Conservation (phyloP, 148 eudicot genomes). For the Cornus florida region DNA sequence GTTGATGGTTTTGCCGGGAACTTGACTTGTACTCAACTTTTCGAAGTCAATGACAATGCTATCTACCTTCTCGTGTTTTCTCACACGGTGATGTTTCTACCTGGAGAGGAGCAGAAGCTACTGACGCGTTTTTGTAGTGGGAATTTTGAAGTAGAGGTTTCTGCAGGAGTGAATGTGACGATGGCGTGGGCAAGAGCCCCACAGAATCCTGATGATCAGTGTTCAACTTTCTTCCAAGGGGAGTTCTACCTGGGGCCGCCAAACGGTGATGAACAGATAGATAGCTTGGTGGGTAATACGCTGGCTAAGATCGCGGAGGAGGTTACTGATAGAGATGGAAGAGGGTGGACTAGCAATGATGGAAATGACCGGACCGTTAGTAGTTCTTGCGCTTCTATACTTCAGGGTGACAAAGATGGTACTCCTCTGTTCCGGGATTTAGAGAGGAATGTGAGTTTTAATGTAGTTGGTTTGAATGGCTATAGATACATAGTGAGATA, state of each 20-base stretch:
- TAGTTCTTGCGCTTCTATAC: not conserved
- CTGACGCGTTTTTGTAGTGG: not conserved
- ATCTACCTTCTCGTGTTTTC: not conserved
- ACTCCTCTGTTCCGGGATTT: not conserved
- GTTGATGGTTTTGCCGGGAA: not conserved
- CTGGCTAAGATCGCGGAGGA: not conserved
- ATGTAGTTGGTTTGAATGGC: conserved; percentile 1
- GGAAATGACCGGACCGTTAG: not conserved
- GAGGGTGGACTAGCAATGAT: not conserved
- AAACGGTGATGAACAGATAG: not conserved
- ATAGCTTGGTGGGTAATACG: not conserved
- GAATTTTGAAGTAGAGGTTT: not conserved
- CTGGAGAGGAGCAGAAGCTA: not conserved
- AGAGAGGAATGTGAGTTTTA: conserved; percentile 1
- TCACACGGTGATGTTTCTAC: not conserved
- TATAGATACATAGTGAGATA: not conserved
- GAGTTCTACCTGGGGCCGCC: not conserved
- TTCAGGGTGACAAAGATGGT: not conserved
- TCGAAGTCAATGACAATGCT: not conserved
- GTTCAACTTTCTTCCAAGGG: not conserved
- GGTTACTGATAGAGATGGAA: not conserved
- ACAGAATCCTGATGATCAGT: not conserved
- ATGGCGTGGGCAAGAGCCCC: not conserved
- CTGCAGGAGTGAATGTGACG: not conserved
- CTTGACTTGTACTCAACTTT: not conserved